Evolutionary conservation across 768 basidiomycete species (phyloP).

Genomic region (Lactarius indigo): DNA sequence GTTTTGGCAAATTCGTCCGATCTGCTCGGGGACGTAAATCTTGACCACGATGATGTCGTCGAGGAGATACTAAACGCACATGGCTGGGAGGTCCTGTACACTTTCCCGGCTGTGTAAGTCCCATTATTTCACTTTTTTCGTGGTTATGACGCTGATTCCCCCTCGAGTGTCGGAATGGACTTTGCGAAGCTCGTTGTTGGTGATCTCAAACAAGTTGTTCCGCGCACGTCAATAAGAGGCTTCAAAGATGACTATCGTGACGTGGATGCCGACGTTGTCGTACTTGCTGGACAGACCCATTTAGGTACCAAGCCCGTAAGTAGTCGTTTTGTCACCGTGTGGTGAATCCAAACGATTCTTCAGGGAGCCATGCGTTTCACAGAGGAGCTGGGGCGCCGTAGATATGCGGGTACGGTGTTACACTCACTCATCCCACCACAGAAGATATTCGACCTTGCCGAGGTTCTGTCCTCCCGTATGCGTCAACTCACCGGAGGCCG

Average conservation of each 20-base stretch:
- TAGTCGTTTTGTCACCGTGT: conserved; percentile 16
- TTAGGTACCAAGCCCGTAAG: conserved; percentile 39
- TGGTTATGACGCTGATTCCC: background rate
- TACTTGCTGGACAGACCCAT: conserved; percentile 41
- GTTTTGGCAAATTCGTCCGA: background rate
- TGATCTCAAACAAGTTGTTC: conserved; percentile 37
- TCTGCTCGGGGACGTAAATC: conserved; percentile 6
- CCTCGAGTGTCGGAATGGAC: conserved; percentile 41
- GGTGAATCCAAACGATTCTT: background rate
- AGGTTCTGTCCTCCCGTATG: conserved; percentile 36
- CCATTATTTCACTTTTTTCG: background rate
- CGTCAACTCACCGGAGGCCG: conserved; percentile 32
- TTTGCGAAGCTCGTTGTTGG: conserved; percentile 41
- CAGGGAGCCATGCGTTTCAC: conserved; percentile 26
- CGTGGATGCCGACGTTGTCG: conserved; percentile 36
- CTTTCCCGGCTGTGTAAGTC: conserved; percentile 41
- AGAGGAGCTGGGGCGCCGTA: background rate
- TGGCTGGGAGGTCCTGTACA: conserved; percentile 41
- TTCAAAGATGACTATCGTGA: conserved; percentile 39
- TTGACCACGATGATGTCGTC: conserved; percentile 31
- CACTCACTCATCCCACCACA: background rate
- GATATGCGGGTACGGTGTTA: conserved; percentile 18
- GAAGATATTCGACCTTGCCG: conserved; percentile 32
- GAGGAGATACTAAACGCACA: conserved; percentile 35
- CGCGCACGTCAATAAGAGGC: conserved; percentile 38